Evolutionary conservation across 257 asterid species (phyloP), one percentile per base, ranked within the genome.

Genomic region (Rauvolfia tetraphylla): DNA sequence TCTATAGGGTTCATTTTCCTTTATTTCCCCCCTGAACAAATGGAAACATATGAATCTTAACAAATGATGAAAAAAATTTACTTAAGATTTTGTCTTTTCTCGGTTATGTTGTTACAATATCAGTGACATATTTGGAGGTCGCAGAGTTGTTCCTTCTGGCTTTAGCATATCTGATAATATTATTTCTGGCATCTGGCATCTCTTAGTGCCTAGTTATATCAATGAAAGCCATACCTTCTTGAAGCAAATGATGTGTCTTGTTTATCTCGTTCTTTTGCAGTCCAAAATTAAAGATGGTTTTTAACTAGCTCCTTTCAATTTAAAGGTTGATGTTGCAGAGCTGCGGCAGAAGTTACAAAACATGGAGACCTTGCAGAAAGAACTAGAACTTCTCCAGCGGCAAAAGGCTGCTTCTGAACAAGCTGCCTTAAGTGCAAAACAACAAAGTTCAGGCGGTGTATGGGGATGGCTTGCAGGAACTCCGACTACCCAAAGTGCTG

Each of bases 391-490:
- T 86, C 98, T 95, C 66, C 95, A 82, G 78, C 86, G 99, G 73
- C 99, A 95, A 83, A 95, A 93, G 66, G 92, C 98, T 73, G 97
- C 97, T 84, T 89, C 99, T 18, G 99, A 95, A 82, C 95, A 95
- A 85, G 98, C 97, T 80, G 96, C 90, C 61, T 78, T 83, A 46
- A 83, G 79, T 73, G 96, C 91, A 48, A 91, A 81, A 77, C 93
- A 82, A 86, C 97, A 87, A 79, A 75, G 92, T 81, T 91, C 96
- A 20, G 89, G 96, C 11, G 96, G 99, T 44, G 92, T 95, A 57
- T 95, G 98, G 99, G 97, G 98, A 44, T 95, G 99, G 99, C 89
- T 95, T 57, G 98, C 97, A 14, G 98, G 98, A 81, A 67, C 96
- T 56, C 92, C 98, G 71, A 81, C 91, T 22, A 65, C 61, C 49